phyloP scores from a whole-genome alignment of 345 rosid genomes.

The Citrus glauca region DNA sequence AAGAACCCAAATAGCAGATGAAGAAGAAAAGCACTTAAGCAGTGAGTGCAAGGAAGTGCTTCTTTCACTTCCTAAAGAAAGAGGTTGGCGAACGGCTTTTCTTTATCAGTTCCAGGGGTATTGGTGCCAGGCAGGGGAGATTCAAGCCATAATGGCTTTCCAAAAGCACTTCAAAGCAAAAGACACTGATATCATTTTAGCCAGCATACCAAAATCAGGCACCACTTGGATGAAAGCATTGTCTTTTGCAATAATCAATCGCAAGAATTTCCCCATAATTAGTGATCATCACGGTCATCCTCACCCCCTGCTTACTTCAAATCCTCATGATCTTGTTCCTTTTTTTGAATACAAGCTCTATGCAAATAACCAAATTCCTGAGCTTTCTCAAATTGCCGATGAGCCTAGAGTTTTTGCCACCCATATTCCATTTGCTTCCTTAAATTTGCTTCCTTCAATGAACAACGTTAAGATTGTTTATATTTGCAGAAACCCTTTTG shows the following conservation, averaged over 20 bases:
- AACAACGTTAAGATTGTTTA: conserved; percentile 34
- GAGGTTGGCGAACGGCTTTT: conserved; percentile 66
- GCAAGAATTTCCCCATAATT: conserved; percentile 10
- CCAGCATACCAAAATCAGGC: conserved; percentile 56
- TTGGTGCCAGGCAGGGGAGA: conserved; percentile 68
- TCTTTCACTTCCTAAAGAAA: conserved; percentile 51
- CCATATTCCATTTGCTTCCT: conserved; percentile 36
- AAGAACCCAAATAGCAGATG: not conserved
- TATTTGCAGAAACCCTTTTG: conserved; percentile 45
- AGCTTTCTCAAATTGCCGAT: conserved; percentile 25
- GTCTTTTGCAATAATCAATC: conserved; percentile 32
- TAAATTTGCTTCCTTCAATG: conserved; percentile 16
- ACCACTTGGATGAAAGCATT: conserved; percentile 62
- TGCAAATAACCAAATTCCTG: conserved; percentile 32
- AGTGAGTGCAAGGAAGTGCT: conserved; percentile 50
- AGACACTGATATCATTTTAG: conserved; percentile 32
- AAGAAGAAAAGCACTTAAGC: conserved; percentile 25
- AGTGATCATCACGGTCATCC: conserved; percentile 8
- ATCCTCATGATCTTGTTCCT: conserved; percentile 61
- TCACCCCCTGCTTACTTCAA: conserved; percentile 44
- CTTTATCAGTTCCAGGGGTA: conserved; percentile 56
- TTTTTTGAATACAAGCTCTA: conserved; percentile 50
- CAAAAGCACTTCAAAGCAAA: conserved; percentile 35
- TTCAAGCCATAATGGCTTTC: conserved; percentile 48
- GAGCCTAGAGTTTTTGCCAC: conserved; percentile 46